phyloP scores from a whole-genome alignment of 2,329 filamentous ascomycete genomes.

The Colletotrichum sojae region DNA sequence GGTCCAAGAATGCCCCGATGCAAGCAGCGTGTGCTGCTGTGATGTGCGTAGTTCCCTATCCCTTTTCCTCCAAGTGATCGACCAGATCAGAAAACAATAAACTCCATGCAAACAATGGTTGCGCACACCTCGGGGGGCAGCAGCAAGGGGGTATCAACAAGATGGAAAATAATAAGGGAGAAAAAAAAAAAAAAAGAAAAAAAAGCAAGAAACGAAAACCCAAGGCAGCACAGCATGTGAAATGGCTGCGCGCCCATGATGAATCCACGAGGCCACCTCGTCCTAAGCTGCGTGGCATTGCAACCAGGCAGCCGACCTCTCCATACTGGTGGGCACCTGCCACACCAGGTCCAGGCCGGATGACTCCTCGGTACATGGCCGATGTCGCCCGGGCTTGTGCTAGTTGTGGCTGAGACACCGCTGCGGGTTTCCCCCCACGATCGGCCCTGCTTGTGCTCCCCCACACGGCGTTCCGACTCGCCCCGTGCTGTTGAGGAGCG shows the following conservation, averaged over 20 bases:
- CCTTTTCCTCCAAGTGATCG: constrained; percentile 17
- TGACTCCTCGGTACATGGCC: constrained; percentile 36
- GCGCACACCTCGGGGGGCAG: constrained; percentile 18
- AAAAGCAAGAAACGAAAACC: not conserved
- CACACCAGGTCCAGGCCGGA: constrained; percentile 26
- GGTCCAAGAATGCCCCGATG: constrained; percentile 27
- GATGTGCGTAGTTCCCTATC: constrained; percentile 5
- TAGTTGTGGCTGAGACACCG: constrained; percentile 39
- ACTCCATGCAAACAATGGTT: constrained; percentile 34
- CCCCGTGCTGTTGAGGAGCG: constrained; percentile 15
- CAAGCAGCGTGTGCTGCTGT: constrained; percentile 6
- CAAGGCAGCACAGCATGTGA: constrained; percentile 29
- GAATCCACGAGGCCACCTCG: constrained; percentile 25
- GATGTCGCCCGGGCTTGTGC: constrained; percentile 33
- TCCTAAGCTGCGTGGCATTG: constrained; percentile 12
- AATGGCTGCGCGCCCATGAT: constrained; percentile 33
- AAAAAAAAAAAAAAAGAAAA: not conserved
- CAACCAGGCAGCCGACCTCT: constrained; percentile 32
- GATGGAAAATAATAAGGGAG: constrained; percentile 12
- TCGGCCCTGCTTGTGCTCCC: constrained; percentile 34
- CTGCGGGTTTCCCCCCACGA: constrained; percentile 30
- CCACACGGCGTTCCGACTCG: constrained; percentile 27
- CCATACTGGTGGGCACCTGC: constrained; percentile 28
- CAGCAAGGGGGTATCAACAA: constrained; percentile 39
- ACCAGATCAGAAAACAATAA: constrained; percentile 11